Base-by-base conservation (phyloP, 2,329 filamentous ascomycete species). In the Epichloe coenophiala region DNA sequence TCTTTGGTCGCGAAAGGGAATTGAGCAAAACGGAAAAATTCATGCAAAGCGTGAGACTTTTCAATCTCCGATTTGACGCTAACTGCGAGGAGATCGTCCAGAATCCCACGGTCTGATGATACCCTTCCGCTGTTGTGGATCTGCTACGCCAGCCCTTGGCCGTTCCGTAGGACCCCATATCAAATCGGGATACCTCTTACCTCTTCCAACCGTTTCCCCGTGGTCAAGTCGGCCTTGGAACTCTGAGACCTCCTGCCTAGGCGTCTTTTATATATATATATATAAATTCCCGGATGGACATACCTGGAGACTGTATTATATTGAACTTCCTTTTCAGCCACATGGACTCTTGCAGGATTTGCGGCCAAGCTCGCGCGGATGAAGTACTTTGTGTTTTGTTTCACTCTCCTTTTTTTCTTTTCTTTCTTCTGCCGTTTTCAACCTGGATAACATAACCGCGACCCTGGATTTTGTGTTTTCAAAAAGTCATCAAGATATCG, bases 1-100 rank as follows among this genome's bases (percentile, higher is more conserved):
- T 98, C 60, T 97, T 97, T 61, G 91, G 90, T 57, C 83, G 86
- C 55, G 91, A 97, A 63, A 80, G 89, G 55, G 87, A 96, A 70
- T 76, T 96, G 50, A 83, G 90, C 66, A 83, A 83, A 68, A 96
- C 91, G 2, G 88, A 96, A 73, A 87, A 86, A 68, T 81, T 96
- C 69, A 97, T 97, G 88, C 82, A 86, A 57, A 83, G 81, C 56
- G 83, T 95, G 62, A 80, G 87, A 47, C 75, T 90, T 37, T 98
- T 91, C 88, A 89, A 86, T 66, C 81, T 94, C 70, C 85, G 91
- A 45, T 98, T 96, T 68, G 89, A 96, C 62, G 88, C 87, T 67
- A 96, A 97, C 74, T 95, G 89, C 70, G 88, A 95, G 61, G 86
- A 91, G 31, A 91, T 97, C 59, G 74, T 97, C 54, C 71, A 70